Base-by-base conservation (phyloP, 768 basidiomycete genomes). In the Mycena alexandri region DNA sequence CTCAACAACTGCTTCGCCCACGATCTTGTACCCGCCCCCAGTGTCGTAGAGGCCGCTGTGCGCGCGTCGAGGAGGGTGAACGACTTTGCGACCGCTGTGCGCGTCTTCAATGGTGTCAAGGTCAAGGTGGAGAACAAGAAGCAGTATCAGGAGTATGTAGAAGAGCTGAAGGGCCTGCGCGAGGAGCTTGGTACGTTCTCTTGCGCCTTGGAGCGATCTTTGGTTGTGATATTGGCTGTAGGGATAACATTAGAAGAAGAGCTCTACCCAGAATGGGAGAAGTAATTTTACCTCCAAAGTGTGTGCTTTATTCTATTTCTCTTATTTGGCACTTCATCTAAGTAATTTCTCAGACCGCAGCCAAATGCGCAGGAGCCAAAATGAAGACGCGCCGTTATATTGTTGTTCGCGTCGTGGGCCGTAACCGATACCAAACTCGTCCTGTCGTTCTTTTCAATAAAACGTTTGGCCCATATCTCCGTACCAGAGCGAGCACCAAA, bases 1-100 rank as follows among this genome's bases (percentile, higher is more conserved):
- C 85, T 99, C 75, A 99, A 99, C 87, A 99, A 99, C 87, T 98
- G 96, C 84, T 99, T 99, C 79, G 94, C 98, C 3, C 97, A 99
- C 80, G 98, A 99, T 80, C 89, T 98, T 70, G 96, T 98, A 16
- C 95, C 95, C 6, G 88, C 93, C 2, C 87, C 94, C 29, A 78
- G 84, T 61, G 94, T 97, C 73, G 82, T 96, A 61, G 94, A 96
- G 82, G 93, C 94, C 69, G 95, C 95, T 29, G 83, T 96, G 68
- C 89, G 90, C 60, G 95, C 96, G 63, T 89, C 94, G 22, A 86
- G 98, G 71, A 89, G 96, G 71, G 95, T 98, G 68, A 92, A 99
- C 81, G 96, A 98, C 86, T 99, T 93, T 79, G 91, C 97, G 47
- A 99, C 98, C 44, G 96, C 97, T 46, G 95, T 99, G 65, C 86